Base-by-base conservation (phyloP, 2,329 filamentous ascomycete species). In the Fusarium pseudoanthophilum region DNA sequence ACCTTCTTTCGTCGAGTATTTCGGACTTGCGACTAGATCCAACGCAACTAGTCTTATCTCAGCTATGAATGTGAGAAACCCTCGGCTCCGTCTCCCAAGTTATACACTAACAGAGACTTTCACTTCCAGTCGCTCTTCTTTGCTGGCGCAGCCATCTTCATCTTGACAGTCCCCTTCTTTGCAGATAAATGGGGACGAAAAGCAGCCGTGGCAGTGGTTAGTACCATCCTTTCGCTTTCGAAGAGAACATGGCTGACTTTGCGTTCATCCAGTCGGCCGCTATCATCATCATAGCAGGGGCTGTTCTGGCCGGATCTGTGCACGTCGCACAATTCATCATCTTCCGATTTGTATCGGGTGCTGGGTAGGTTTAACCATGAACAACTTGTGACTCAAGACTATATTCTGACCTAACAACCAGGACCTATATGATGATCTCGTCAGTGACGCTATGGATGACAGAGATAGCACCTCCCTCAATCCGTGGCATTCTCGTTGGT, bases 341-440 rank as follows among this genome's bases (percentile, higher is more conserved):
- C 26, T 55, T 55, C 34, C 26, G 52, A 30, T 37, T 55, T 18
- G 21, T 55, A 21, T 55, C 34, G 0, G 52, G 52, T 1, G 46
- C 46, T 32, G 28, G 46, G 46, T 49, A 24, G 10, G 46, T 15
- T 32, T 9, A 4, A 32, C 28, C 7, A n/a, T 18, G 14, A 7
- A 13, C 4, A 4, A 18, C 15, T 24, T 24, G 7, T 9, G 7
- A 9, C 21, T 3, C 3, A 20, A 18, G 30, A 24, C 3, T 5
- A 24, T 9, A 4, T 9, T 18, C 46, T 49, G 8, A 49, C 10
- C 21, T 16, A 7, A 6, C 1, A 24, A 3, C 21, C 15, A 49
- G 28, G 3, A 49, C 46, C 0, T 49, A 49, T 9, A 49, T 49
- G 46, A 49, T 49, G 46, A 49, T 49, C 10, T 49, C 37, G 5